Evolutionary conservation across 1,139 yeast genomes (phyloP).

Genomic region (Barnettozyma hawaiiensis): DNA sequence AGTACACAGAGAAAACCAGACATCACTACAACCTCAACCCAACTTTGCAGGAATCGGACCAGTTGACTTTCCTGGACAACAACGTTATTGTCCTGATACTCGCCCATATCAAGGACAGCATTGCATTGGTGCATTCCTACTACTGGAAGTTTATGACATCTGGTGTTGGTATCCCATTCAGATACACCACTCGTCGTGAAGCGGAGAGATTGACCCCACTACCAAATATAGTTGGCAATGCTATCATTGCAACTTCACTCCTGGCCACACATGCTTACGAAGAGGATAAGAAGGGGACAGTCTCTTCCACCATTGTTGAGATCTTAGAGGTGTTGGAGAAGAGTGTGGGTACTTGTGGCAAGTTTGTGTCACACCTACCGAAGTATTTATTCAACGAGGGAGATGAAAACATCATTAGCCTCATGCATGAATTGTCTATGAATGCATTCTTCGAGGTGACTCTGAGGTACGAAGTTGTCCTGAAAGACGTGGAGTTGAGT

Average conservation of each 20-base stretch:
- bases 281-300: slow-evolving; percentile 54
- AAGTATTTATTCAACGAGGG: slow-evolving; percentile 22
- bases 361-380: slow-evolving; percentile 35
- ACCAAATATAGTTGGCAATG: slow-evolving; percentile 56
- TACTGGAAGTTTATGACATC: slow-evolving; percentile 28
- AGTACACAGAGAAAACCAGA: slow-evolving; percentile 16
- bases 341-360: slow-evolving; percentile 50
- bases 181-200: slow-evolving; percentile 46
- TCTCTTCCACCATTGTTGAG: slow-evolving; percentile 51
- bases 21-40: slow-evolving; percentile 26
- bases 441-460: slow-evolving; percentile 61
- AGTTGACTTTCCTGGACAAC: slow-evolving; percentile 17
- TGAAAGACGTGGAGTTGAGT: slow-evolving; percentile 58
- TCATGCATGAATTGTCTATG: slow-evolving; percentile 57
- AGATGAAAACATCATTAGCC: slow-evolving; percentile 41
- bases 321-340: slow-evolving; percentile 53
- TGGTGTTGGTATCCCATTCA: slow-evolving; percentile 41
- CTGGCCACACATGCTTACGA: slow-evolving; percentile 55
- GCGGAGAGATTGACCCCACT: slow-evolving; percentile 55
- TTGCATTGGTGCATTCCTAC: slow-evolving; percentile 17
- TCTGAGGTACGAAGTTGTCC: slow-evolving; percentile 51
- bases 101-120: slow-evolving; percentile 6
- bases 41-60: slow-evolving; percentile 7
- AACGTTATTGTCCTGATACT: slow-evolving; percentile 13
- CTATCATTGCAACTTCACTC: slow-evolving; percentile 56